Evolutionary conservation across 2,329 filamentous ascomycete genomes (phyloP).

Genomic region (Cadophora gregata): DNA sequence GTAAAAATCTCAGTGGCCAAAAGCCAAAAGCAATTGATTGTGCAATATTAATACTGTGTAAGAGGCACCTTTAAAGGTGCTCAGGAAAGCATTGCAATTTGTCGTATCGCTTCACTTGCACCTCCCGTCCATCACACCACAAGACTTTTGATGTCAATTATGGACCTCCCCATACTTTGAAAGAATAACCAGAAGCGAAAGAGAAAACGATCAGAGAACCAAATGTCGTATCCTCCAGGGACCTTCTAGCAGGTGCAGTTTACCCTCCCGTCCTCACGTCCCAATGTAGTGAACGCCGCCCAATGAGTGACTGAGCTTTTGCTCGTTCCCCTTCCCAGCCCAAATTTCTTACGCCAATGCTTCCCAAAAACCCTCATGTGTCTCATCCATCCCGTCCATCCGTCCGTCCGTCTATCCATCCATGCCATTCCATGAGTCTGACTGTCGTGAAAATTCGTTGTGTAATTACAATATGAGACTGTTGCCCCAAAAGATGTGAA

Average conservation of each 20-base stretch:
- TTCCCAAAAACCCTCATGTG: not conserved
- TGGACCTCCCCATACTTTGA: not conserved
- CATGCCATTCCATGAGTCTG: constrained; percentile 4
- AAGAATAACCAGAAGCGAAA: not conserved
- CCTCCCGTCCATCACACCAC: not conserved
- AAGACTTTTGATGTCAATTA: constrained; percentile 7
- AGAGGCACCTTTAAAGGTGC: not conserved
- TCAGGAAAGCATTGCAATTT: not conserved
- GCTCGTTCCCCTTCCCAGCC: not conserved
- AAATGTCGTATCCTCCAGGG: constrained; percentile 5
- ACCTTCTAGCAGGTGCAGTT: constrained; percentile 2
- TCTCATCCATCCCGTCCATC: not conserved
- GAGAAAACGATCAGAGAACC: not conserved
- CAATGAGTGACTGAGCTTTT: constrained; percentile 3
- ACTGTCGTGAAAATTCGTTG: not conserved
- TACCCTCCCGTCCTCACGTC: constrained; percentile 2
- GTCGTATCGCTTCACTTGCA: not conserved
- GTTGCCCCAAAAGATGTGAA: constrained; percentile 2
- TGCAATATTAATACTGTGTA: constrained; percentile 6
- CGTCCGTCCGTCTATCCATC: not conserved
- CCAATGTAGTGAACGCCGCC: constrained; percentile 4
- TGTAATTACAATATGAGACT: constrained; percentile 24
- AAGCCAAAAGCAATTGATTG: not conserved
- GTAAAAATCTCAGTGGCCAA: not conserved
- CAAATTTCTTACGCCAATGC: not conserved